A percentile compares a stretch with the other conserved stretches of the same genome.
Conservation (phyloP, 2,329 filamentous ascomycete species). For the Leptographium lundbergii region DNA sequence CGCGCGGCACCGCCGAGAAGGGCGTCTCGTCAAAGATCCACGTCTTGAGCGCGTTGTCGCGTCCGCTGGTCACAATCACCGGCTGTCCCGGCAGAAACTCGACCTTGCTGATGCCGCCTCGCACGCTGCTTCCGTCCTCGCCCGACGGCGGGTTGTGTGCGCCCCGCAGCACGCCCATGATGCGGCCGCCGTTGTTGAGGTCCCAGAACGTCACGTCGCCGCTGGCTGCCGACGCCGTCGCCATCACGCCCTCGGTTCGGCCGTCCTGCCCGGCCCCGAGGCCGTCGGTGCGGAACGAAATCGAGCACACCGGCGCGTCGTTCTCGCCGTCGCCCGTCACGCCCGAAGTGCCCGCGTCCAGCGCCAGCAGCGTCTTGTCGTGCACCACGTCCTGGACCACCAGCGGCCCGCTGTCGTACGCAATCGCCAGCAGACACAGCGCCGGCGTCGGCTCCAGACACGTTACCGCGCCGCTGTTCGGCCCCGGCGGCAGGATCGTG, state of each 20-base stretch:
- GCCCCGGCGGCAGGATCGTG: constrained; percentile 66
- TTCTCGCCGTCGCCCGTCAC: constrained; percentile 17
- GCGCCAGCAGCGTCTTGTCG: constrained; percentile 58
- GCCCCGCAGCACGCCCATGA: constrained; percentile 74
- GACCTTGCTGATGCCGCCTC: constrained; percentile 71
- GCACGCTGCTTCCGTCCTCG: constrained; percentile 23
- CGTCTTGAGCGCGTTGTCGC: constrained; percentile 86
- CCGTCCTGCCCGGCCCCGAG: constrained; percentile 82
- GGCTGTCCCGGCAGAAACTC: constrained; percentile 86
- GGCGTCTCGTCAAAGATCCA: constrained; percentile 95
- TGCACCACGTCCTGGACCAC: constrained; percentile 70
- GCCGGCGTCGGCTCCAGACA: constrained; percentile 76
- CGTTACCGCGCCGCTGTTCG: constrained; percentile 68
- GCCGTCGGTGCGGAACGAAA: constrained; percentile 84
- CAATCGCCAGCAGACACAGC: constrained; percentile 74
- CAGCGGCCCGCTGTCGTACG: constrained; percentile 68
- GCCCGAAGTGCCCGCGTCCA: constrained; percentile 47
- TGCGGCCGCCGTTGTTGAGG: constrained; percentile 73
- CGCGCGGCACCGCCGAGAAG: constrained; percentile 74
- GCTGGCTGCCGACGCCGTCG: constrained; percentile 64
- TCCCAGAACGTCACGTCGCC: constrained; percentile 97
- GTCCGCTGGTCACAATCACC: constrained; percentile 77
- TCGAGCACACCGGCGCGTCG: constrained; percentile 59
- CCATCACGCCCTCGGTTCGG: constrained; percentile 80
- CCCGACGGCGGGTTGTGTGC: constrained; percentile 63